These are phyloP conservation scores for Cystofilobasidium macerans DNA, from an alignment of 768 basidiomycete species.

Conservation along the genomic window DNA sequence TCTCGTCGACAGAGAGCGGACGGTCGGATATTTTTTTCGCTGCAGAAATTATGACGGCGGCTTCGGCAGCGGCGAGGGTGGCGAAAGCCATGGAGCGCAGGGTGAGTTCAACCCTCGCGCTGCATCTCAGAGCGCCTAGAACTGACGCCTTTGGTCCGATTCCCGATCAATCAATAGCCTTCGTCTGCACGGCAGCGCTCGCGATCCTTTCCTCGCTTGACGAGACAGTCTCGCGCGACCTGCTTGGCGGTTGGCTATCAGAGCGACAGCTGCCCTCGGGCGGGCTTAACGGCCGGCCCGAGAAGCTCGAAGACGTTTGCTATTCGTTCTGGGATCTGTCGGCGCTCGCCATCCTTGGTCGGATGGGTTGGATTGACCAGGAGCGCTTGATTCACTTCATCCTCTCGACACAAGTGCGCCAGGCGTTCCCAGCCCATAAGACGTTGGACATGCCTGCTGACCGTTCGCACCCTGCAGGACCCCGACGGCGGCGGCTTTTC, in stretches of 20 bases:
- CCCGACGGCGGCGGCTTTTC: slow-evolving; percentile 83
- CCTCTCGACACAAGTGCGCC: slow-evolving; percentile 65
- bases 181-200: slow-evolving; percentile 74
- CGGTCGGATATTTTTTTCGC: slow-evolving; percentile 57
- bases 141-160: not conserved
- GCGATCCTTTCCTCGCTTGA: slow-evolving; percentile 78
- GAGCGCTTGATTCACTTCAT: slow-evolving; percentile 71
- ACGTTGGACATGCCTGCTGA: too few species aligned
- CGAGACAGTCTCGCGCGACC: slow-evolving; percentile 58
- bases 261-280: slow-evolving; percentile 89
- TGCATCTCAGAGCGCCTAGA: not conserved
- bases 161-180: slow-evolving; percentile 47
- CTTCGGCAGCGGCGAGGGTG: slow-evolving; percentile 71
- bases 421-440: too few species aligned
- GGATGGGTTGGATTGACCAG: slow-evolving; percentile 75
- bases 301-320: slow-evolving; percentile 96
- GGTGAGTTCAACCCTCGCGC: too few species aligned
- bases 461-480: too few species aligned
- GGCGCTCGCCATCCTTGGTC: slow-evolving; percentile 68
- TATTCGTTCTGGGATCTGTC: slow-evolving; percentile 97
- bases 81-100: slow-evolving; percentile 86
- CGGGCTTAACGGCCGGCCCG: slow-evolving; percentile 91
- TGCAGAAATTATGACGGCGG: slow-evolving; percentile 95
- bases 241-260: slow-evolving; percentile 81
- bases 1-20: slow-evolving; percentile 53